A percentile compares a stretch with the other conserved stretches of the same genome.
phyloP scores from a whole-genome alignment of 805 yeast species.

The Torulaspora maleeae region DNA sequence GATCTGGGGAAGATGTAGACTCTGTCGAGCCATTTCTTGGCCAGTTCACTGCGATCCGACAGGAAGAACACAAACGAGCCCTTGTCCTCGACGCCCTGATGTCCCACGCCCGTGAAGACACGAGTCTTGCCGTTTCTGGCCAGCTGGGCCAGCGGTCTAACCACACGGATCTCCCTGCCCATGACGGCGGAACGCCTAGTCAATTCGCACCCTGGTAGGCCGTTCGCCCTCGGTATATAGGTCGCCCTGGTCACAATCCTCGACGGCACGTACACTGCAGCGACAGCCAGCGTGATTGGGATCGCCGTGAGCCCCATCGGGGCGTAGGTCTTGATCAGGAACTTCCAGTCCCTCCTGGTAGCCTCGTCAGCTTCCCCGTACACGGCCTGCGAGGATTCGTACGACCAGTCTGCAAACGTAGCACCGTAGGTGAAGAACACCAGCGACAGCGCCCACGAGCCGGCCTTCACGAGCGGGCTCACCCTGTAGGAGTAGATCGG shows the following conservation, averaged over 20 bases:
- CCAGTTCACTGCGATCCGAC: conserved; percentile 14
- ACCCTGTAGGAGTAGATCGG: conserved; percentile 22
- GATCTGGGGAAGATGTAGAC: conserved; percentile 30
- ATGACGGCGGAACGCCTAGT: conserved; percentile 23
- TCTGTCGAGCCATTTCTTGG: conserved; percentile 19
- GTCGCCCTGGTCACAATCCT: conserved; percentile 28
- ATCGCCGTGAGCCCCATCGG: conserved; percentile 26
- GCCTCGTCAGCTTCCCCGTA: conserved; percentile 13
- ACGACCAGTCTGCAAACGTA: conserved; percentile 30
- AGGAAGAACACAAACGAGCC: conserved; percentile 28
- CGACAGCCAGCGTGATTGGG: conserved; percentile 28
- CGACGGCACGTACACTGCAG: conserved; percentile 24
- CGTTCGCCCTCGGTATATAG: conserved; percentile 22
- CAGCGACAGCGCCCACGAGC: conserved; percentile 23
- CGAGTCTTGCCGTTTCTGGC: conserved; percentile 18
- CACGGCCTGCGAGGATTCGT: conserved; percentile 19
- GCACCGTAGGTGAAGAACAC: conserved; percentile 29
- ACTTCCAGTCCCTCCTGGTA: conserved; percentile 15
- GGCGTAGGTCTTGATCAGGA: conserved; percentile 20
- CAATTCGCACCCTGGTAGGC: conserved; percentile 20
- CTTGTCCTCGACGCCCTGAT: conserved; percentile 32
- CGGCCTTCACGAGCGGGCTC: conserved; percentile 16
- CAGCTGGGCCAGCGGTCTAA: conserved; percentile 16
- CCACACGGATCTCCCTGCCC: conserved; percentile 16
- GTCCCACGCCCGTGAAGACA: conserved; percentile 31